Evolutionary conservation across 371 early-diverging fungal species (phyloP), one percentile per base, ranked within the genome.

Genomic region (Dinochytrium kinnereticum): DNA sequence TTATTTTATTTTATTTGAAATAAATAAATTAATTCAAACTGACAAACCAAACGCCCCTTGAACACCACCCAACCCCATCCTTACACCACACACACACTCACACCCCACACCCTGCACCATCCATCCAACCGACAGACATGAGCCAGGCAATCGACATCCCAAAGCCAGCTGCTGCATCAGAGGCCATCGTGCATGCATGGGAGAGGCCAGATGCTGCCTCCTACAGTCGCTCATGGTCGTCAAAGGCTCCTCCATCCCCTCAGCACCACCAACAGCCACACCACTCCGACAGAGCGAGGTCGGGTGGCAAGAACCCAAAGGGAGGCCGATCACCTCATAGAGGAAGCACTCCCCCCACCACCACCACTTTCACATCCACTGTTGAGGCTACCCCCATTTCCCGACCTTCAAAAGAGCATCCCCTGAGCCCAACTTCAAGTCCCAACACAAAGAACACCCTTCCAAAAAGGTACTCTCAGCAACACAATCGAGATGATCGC

Each of bases 251-350:
- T 21, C 57, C 57, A 26, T 30, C 57, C 10, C 21, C 10, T 55
- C 57, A 10, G 21, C 13, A 26, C 57, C 57, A 30, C 26, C 17
- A 28, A 21, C 57, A 17, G 57, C 57, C 10, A 61, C 7, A 5
- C 26, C 28, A 33, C 30, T 36, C 61, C 34, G n/a, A 53, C 5
- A 26, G 55, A 24, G 26, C 55, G 55, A 53, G 24, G 55, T 53
- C 44, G 44, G 44, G 13, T 44, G 7, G 7, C 57, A 55, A 30
- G 26, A 55, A 55, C 24, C 17, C 10, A 10, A 55, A 24, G 26
- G 57, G 61, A 61, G 26, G 37, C 61, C 10, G 61, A 61, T 17
- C 34, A 55, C 30, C 57, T n/a, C n/a, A n/a, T n/a, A n/a, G n/a
- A 30, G 26, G 17, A 55, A 55, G 10, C 57, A 55, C 21, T 7